Evolutionary conservation across 805 yeast species (phyloP), one percentile per base, ranked within the genome.

Genomic region (Metschnikowia aberdeeniae): DNA sequence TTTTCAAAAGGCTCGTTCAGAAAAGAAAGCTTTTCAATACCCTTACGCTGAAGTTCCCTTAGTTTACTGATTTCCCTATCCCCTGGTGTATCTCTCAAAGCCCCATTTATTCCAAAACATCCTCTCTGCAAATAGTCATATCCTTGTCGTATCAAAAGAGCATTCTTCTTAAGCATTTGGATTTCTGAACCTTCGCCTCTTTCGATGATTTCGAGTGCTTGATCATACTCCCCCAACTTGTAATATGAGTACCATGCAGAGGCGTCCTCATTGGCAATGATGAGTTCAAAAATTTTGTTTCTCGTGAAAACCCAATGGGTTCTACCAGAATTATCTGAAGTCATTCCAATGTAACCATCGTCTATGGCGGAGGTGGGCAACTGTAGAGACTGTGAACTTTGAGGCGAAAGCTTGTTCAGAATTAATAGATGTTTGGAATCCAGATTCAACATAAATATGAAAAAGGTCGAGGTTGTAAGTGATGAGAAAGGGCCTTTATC

Each of bases 281-380:
- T 73, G 6, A 93, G 64, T 60, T 93, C 99, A 58, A 76, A 86
- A 8, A 93, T 79, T 40, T 72, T 72, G 5, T 65, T 58, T 10
- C 67, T 62, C 0, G 93, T 79, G 55, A 70, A 87, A 3, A 86
- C 63, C 99, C 99, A 93, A 54, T 70, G 86, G 0, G 98, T 86
- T 1, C 70, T 12, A 75, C 60, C 34, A 56, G 56, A 36, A 29
- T 55, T 44, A 44, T 70, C 76, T 5, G 64, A 61, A 0, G 63
- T 53, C 2, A 68, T 49, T 4, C 71, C 73, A 14, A 58, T 12
- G 1, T 66, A 44, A 13, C 42, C 40, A 17, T 49, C 54, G 4
- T 40, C 40, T 11, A 30, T 37, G 5, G 32, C n/a, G 6, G 34
- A 24, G 5, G 35, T 8, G 6, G 29, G 46, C 42, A 28, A 49